Evolutionary conservation across 1,284 basidiomycete species (phyloP), one percentile per base, ranked within the genome.

Genomic region (Sporisorium sorghi): DNA sequence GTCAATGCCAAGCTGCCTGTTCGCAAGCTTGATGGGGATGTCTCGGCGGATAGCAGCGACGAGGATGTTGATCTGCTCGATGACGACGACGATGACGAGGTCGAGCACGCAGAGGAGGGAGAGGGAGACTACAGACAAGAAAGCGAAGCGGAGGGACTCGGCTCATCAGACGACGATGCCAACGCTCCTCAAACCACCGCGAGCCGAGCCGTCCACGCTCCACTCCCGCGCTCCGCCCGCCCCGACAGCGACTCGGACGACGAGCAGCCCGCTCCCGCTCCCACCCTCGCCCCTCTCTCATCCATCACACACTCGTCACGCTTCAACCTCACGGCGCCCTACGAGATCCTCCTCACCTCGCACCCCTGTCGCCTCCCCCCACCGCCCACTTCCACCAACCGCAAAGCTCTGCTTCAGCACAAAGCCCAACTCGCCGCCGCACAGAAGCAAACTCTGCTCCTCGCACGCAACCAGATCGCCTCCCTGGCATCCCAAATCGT

Each of bases 401-500:
- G 58, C 55, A 58, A 58, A 48, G 37, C 66, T 23, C 23, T 39
- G 9, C 19, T 54, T 42, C 9, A 48, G 8, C 44, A 68, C 60
- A 49, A 46, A 10, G 43, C 58, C n/a, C 47, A 56, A 9, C 33
- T 65, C 0, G 23, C 28, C 24, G 26, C 51, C 30, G 58, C 65
- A 5, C 24, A 48, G 10, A 59, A 54, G 11, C 61, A 53, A 23
- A 73, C 69, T 2, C 44, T 69, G 11, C 58, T 61, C 6, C 53
- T 78, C 3, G 83, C 83, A n/a, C 64, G 80, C 17, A 83, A 84
- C 60, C 82, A 84, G 64, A 83, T 84, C 66, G 83, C 83, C 24
- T 71, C 67, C 37, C 79, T 84, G 14, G 52, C 82, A 3, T 79
- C 77, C 17, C 75, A 80, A 52, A 73, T 83, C 42, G 62, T 83